A percentile compares a stretch with the other conserved stretches of the same genome.
Conservation (phyloP, 257 asterid genomes). For the Solanum raphanifolium region DNA sequence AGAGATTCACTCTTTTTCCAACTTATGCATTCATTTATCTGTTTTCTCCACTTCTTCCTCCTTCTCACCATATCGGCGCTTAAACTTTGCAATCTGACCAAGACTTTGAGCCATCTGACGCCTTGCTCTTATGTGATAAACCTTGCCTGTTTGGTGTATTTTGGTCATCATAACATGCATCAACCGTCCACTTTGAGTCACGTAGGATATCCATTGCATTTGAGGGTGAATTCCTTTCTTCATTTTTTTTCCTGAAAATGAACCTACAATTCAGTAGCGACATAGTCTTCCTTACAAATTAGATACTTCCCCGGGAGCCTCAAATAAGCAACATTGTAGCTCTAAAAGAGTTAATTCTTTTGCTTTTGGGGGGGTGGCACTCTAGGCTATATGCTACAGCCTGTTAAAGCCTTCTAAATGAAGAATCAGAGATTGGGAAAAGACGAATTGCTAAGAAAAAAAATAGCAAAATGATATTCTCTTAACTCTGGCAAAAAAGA, state of each 20-base stretch:
- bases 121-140: conserved; percentile 58
- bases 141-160: conserved; percentile 54
- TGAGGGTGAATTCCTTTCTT: conserved; percentile 76
- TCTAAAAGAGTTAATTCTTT: not conserved
- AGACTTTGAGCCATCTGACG: conserved; percentile 61
- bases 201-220: conserved; percentile 69
- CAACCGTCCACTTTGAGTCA: conserved; percentile 60
- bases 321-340: not conserved
- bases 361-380: not conserved
- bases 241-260: conserved; percentile 26
- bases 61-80: conserved; percentile 45
- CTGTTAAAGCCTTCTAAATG: not conserved
- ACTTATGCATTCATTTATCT: conserved; percentile 12
- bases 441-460: not conserved
- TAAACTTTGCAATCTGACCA: conserved; percentile 67
- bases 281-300: not conserved
- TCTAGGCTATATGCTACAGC: not conserved
- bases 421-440: not conserved
- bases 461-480: not conserved
- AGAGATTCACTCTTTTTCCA: not conserved
- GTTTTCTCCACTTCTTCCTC: conserved; percentile 24
- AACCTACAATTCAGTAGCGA: conserved; percentile 2
- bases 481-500: not conserved
- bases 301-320: not conserved
- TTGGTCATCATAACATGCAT: conserved; percentile 55